Base-by-base conservation (phyloP, 495 filamentous ascomycete species). In the Trichoderma parareesei region DNA sequence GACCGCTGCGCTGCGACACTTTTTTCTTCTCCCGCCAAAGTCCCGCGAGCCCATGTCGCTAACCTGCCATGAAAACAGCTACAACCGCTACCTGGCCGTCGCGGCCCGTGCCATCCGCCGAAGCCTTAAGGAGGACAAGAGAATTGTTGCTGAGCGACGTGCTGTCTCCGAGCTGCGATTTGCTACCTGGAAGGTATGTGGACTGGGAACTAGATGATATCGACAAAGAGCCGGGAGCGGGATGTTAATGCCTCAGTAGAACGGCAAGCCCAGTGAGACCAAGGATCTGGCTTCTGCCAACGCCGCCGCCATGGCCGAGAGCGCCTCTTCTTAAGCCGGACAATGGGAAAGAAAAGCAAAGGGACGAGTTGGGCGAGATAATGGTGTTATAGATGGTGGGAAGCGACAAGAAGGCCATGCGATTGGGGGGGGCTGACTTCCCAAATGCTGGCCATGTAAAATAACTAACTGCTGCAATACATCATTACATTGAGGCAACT, bases 111-210 rank as follows among this genome's bases (percentile, higher is more conserved):
- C 86, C 72, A 87, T 91, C 73, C 88, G 94, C 82, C 88, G 92
- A 68, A 94, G 90, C 76, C 85, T 99, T 74, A 97, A 98, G 84
- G 95, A 99, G 71, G 89, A 90, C 48, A 87, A 88, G 79, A 84
- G 94, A 76, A 75, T 97, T 64, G 76, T 78, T 68, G 92, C 94
- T 55, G 94, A 98, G 86, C 87, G 90, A 71, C 87, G 95, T 77
- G 92, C 91, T 66, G 85, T 90, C 77, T 88, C 87, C 83, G 93
- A 98, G 46, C 79, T 99, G 66, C 87, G 87, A 79, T 97, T 96
- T 72, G 87, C 93, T 65, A 96, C 95, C 84, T 99, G 94, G 94
- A 83, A 90, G 85, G 94, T 99, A 74, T 85, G 90, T 87, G 40
- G 18, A 14, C 66, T 38, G 13, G 46, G 27, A 27, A 1, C 27